phyloP scores from a whole-genome alignment of 345 rosid genomes.

The Melaleuca quinquenervia region DNA sequence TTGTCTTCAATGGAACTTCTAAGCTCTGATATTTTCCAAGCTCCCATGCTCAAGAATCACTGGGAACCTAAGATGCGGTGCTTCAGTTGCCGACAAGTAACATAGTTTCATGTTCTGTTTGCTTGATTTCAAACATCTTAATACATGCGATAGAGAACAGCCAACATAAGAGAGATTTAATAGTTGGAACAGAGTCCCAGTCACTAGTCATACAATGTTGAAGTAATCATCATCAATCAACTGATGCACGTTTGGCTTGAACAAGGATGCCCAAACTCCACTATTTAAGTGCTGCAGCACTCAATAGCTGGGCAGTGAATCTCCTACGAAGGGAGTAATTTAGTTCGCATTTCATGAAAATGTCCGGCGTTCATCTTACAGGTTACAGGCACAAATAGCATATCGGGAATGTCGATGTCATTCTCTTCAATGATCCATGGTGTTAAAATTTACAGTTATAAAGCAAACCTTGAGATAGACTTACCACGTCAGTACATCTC shows the following conservation, averaged over 20 bases:
- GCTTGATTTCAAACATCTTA: background rate
- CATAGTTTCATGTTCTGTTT: background rate
- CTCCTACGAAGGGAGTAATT: background rate
- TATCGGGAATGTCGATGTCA: background rate
- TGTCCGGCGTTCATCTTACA: background rate
- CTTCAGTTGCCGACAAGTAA: background rate
- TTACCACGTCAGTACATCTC: background rate
- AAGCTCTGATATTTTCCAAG: background rate
- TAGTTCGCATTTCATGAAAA: background rate
- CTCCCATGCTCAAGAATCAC: background rate
- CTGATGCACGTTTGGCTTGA: background rate
- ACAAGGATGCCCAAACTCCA: background rate
- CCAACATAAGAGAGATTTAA: background rate
- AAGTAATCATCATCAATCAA: background rate
- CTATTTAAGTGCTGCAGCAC: background rate
- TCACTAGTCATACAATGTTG: background rate
- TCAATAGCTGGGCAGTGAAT: background rate
- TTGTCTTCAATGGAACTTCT: background rate
- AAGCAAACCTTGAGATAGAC: background rate
- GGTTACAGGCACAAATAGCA: background rate
- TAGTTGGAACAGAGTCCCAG: background rate
- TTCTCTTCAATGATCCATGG: background rate
- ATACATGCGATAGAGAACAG: background rate
- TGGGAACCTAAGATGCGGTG: background rate
- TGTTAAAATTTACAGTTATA: background rate